Evolutionary conservation across 1,284 basidiomycete genomes (phyloP), one percentile per base, ranked within the genome.

Genomic region (Papiliotrema fonsecae): DNA sequence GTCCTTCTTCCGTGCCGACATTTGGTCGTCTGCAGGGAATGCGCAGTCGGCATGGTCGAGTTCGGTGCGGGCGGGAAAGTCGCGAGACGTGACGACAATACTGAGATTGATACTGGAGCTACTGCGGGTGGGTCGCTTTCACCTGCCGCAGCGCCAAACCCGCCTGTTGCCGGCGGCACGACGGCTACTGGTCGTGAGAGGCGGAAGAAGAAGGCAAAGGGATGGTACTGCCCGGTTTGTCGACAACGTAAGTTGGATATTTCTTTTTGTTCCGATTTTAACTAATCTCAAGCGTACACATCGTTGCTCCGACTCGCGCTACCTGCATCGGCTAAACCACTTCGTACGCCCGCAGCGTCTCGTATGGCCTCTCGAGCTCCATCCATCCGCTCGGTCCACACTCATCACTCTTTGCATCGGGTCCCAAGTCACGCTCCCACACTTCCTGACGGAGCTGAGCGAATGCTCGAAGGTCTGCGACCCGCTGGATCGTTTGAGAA

Each of bases 201-300:
- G 49, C 78, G 89, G 65, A 91, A 89, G 77, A 79, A 88, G 59
- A 91, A 88, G 75, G 86, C 88, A 1, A 93, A 93, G 73, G 89
- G 89, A 14, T 93, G 89, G 89, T 89, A 87, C 79, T 93, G 89
- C 69, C 89, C 89, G 26, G 87, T 93, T 43, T 92, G 89, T 69
- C 80, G 89, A 61, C 89, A 92, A 77, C 88, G 84, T 85, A 58
- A 70, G 84, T 77, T 18, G 26, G 31, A 10, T 28, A 44, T 19
- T 18, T 43, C 13, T 19, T 35, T 6, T 16, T 5, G 10, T 35
- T 41, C 44, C 52, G 27, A 41, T 24, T 26, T 22, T 19, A 16
- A 21, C 60, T 35, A 19, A 35, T 19, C 14, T 19, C 16, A 14
- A 89, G 87, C 88, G 1, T 93, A 93, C 64, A 90, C 88, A 0